phyloP scores from a whole-genome alignment of 2,329 filamentous ascomycete species.

The Hypoxylon sp. region DNA sequence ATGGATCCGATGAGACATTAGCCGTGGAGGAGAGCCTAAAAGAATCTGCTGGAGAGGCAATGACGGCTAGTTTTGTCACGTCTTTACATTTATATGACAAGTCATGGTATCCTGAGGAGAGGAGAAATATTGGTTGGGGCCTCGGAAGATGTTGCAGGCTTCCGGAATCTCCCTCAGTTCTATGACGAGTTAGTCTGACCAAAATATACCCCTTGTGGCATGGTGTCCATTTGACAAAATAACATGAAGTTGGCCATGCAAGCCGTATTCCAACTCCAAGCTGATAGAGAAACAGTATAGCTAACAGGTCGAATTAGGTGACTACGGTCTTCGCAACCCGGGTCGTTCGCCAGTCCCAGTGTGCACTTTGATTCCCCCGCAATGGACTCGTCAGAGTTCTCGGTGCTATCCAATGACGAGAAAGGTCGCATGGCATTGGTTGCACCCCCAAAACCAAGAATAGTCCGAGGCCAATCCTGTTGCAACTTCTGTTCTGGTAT shows the following conservation, averaged over 20 bases:
- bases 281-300: constrained; percentile 4
- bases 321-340: constrained; percentile 16
- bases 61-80: neutral
- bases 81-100: constrained; percentile 6
- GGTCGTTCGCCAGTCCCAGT: constrained; percentile 1
- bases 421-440: constrained; percentile 32
- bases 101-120: neutral
- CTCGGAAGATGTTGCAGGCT: neutral
- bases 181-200: neutral
- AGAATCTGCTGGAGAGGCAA: neutral
- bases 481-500: constrained; percentile 18
- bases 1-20: neutral
- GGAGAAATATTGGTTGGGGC: neutral
- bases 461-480: constrained; percentile 32
- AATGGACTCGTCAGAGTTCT: constrained; percentile 30
- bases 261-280: constrained; percentile 6
- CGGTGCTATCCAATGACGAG: constrained; percentile 24
- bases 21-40: constrained; percentile 3
- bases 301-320: constrained; percentile 9
- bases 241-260: constrained; percentile 3
- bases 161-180: neutral
- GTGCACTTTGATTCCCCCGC: constrained; percentile 22
- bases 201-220: constrained; percentile 1
- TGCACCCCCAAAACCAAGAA: constrained; percentile 23
- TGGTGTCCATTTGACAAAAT: neutral